Evolutionary conservation across 495 filamentous ascomycete species (phyloP), one percentile per base, ranked within the genome.

Genomic region (Cercophora newfieldiana): DNA sequence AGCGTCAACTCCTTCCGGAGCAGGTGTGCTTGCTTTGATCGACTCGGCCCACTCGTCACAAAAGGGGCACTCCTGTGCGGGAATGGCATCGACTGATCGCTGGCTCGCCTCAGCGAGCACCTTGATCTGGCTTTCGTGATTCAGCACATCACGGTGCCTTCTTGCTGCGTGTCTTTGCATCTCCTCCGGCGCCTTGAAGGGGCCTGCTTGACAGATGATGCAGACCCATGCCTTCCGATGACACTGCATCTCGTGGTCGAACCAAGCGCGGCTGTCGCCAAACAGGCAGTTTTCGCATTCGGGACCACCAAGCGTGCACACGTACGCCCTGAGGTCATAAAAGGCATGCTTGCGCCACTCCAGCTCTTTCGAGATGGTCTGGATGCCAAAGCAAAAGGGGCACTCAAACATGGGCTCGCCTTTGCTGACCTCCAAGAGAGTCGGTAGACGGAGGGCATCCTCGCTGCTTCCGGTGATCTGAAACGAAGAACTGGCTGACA

Each of bases 311-410:
- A 74, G 64, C 0, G 76, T 76, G 62, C 74, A 79, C 0, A 78
- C 62, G 53, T 78, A 79, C n/a, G 74, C 51, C 53, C 68, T 69
- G n/a, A 79, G 69, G 24, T 79, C 77, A 18, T 59, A 64, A 29
- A 74, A 73, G 25, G 73, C 73, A 63, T 78, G 77, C 19, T 54
- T 30, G 25, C 72, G 70, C 31, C 30, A 51, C 31, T 44, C 37
- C 4, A 44, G 37, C 37, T 44, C 37, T 16, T 44, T 44, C 4
- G 37, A 49, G 53, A 75, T 72, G 16, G 64, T 60, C 60, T 76
- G 67, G 14, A 75, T 50, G 4, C 63, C 68, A 57, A 66, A 73
- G 53, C 76, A 78, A 28, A 77, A 72, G 1, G 76, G 76, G 56
- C 76, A 78, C 61, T 77, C 72, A 37, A 75, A 75, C 7, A 68